Base-by-base conservation (phyloP, 1,139 yeast genomes). In the Diutina neorugosa region DNA sequence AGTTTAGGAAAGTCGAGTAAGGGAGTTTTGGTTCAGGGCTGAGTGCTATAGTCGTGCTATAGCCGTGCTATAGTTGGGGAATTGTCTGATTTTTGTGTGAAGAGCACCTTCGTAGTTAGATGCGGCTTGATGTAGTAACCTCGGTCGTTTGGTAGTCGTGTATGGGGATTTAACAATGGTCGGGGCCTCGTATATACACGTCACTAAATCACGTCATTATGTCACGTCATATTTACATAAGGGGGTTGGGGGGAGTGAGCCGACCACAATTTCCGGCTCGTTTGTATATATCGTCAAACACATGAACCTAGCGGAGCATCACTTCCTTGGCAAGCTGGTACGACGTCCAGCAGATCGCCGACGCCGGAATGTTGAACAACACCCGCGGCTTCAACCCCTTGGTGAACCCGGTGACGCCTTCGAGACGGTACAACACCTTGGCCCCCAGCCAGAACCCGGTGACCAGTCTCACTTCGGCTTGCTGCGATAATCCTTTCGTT, bases 261-360 rank as follows among this genome's bases (percentile, higher is more conserved):
- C 37, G 37, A 31, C 18, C 20, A 18, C 43, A 11, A 8, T n/a
- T 5, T 20, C 5, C 43, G 20, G 43, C 43, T 8, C 7, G 9
- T 40, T 5, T 40, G 20, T 40, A 18, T 40, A 40, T n/a, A 14
- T 31, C 37, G 37, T 31, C 37, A 31, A 6, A 5, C 4, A n/a
- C 21, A 40, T 40, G 7, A 18, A 11, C 48, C n/a, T 44, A 46
- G 27, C 27, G 31, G 20, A 46, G 31, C 61, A 78, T 68, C 52
- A 85, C 75, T 61, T 82, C 86, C 69, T 93, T 93, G 48, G 97
- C 98, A 94, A 91, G 88, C 67, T 93, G 98, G 68, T 94, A 93
- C 21, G 96, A 91, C 1, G 98, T 93, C 98, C 98, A 93, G 58
- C 96, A 84, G 57, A 93, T 91, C 40, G 98, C 98, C 12, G 98